Conservation (phyloP, 148 eudicot genomes). For the Dysphania ambrosioides region DNA sequence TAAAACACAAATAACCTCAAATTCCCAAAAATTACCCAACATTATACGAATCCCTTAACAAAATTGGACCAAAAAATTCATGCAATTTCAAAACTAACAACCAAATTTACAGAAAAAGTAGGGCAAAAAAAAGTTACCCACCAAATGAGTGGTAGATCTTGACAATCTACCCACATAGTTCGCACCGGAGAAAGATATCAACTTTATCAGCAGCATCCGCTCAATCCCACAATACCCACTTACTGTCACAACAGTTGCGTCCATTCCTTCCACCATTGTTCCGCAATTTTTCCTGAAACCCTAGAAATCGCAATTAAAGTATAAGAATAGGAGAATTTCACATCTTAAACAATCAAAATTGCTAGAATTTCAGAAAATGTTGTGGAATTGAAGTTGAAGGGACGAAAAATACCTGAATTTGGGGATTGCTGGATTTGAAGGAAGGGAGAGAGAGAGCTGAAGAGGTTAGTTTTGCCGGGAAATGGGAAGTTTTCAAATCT, state of each 20-base stretch:
- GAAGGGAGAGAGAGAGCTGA: background rate
- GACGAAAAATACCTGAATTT: constrained; percentile 1
- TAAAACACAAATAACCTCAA: background rate
- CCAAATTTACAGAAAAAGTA: too few species aligned
- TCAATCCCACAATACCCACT: constrained; percentile 77
- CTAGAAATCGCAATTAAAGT: background rate
- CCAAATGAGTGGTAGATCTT: constrained; percentile 71
- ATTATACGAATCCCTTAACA: background rate
- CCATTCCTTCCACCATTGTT: constrained; percentile 57
- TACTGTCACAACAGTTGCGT: constrained; percentile 63
- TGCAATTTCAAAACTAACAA: background rate
- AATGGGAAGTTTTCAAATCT: constrained; percentile 6
- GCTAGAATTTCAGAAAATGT: too few species aligned
- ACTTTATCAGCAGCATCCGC: constrained; percentile 59
- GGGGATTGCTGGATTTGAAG: background rate
- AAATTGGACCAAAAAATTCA: background rate
- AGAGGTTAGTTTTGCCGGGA: constrained; percentile 20
- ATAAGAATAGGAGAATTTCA: background rate
- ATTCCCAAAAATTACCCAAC: background rate
- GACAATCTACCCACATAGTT: constrained; percentile 68
- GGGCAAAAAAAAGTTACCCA: constrained; percentile 14
- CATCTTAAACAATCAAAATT: too few species aligned
- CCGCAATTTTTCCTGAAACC: background rate
- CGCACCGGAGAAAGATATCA: constrained; percentile 56
- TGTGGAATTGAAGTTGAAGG: background rate